A percentile compares a stretch with the other conserved stretches of the same genome.
phyloP scores from a whole-genome alignment of 2,329 filamentous ascomycete genomes.

The Ascochyta lentis region DNA sequence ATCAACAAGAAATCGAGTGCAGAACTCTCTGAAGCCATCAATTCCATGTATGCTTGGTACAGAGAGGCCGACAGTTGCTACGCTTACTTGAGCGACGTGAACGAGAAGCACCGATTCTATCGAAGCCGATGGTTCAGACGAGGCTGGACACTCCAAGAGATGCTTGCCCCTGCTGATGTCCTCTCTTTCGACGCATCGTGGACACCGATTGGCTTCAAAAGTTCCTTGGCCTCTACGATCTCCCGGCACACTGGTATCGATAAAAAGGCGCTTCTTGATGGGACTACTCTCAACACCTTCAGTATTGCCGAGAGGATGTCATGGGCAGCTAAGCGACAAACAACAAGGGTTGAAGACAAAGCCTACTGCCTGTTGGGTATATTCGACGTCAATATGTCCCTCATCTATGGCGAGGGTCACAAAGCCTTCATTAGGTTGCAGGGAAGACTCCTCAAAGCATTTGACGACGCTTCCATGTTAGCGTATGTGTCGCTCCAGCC shows the following conservation, averaged over 20 bases:
- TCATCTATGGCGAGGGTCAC: background rate
- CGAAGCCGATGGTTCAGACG: slow-evolving; percentile 19
- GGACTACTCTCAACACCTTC: background rate
- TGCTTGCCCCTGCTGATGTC: background rate
- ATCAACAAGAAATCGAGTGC: slow-evolving; percentile 34
- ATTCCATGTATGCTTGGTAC: slow-evolving; percentile 39
- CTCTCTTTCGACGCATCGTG: background rate
- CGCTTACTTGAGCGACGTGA: slow-evolving; percentile 26
- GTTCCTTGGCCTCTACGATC: background rate
- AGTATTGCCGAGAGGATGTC: background rate
- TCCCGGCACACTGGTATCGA: background rate
- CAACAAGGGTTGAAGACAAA: background rate
- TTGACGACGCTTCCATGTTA: too few species aligned
- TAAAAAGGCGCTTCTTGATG: background rate
- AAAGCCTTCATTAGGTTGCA: background rate
- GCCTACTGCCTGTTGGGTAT: background rate
- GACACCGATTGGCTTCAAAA: background rate
- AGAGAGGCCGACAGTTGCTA: slow-evolving; percentile 28
- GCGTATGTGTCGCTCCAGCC: too few species aligned
- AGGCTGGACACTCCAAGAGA: slow-evolving; percentile 25
- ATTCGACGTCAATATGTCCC: background rate
- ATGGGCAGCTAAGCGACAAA: background rate
- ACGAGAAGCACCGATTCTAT: background rate
- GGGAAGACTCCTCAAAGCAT: background rate
- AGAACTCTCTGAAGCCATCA: slow-evolving; percentile 34